A percentile compares a stretch with the other conserved stretches of the same genome.
Evolutionary conservation across 306 rosid species (phyloP).

Genomic region (Fagus sylvatica): DNA sequence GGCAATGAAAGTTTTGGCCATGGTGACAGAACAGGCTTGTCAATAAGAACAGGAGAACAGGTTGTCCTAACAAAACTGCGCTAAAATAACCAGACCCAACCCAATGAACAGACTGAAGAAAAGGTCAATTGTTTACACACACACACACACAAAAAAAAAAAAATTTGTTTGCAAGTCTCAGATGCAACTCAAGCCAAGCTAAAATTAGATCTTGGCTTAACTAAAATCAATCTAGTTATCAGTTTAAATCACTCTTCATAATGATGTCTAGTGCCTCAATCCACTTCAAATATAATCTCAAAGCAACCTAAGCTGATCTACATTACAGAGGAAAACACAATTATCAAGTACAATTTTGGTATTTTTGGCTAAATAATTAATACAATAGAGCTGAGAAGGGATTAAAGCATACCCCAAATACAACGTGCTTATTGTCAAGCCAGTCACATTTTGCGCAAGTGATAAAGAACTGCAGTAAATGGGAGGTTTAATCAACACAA

Average conservation of each 20-base stretch:
- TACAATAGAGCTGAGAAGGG: constrained; percentile 14
- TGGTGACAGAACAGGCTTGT: neutral
- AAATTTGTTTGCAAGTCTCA: too few species aligned
- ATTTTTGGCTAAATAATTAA: neutral
- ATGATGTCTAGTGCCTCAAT: constrained; percentile 1
- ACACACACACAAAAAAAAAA: too few species aligned
- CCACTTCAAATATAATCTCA: neutral
- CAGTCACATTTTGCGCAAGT: constrained; percentile 96
- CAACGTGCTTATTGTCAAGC: constrained; percentile 99
- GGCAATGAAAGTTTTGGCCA: neutral
- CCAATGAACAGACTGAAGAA: neutral
- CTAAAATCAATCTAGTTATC: neutral
- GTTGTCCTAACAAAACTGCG: neutral
- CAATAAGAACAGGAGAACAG: neutral
- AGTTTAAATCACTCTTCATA: neutral
- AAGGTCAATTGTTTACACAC: neutral
- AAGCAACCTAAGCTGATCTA: neutral
- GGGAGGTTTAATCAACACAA: constrained; percentile 30
- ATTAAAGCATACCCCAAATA: constrained; percentile 79
- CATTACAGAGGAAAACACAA: neutral
- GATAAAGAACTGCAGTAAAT: constrained; percentile 71
- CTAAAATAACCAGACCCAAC: neutral
- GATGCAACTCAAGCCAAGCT: neutral
- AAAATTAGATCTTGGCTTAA: neutral
- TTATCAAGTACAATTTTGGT: neutral